Evolutionary conservation across 106 monocot species (phyloP).

Genomic region (Phalaenopsis aphrodite): DNA sequence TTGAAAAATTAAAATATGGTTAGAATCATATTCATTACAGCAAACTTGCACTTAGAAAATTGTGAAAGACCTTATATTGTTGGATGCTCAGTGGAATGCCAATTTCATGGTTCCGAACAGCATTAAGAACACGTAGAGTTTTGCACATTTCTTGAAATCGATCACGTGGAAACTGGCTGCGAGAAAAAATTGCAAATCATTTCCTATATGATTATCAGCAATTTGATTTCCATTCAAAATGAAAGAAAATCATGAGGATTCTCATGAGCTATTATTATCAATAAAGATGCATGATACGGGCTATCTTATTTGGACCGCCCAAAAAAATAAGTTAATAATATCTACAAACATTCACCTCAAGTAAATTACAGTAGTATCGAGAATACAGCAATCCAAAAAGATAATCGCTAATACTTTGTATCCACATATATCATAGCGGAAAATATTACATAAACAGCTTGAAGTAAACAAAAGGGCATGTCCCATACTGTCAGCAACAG

Average conservation of each 20-base stretch:
- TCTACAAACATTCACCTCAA: not conserved
- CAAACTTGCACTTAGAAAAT: not conserved
- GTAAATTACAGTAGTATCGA: not conserved
- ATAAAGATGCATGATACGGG: not conserved
- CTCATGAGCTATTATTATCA: not conserved
- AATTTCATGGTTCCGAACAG: slow-evolving; percentile 77
- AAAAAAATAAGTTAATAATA: not conserved
- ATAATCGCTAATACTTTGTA: not conserved
- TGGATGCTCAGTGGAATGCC: slow-evolving; percentile 92
- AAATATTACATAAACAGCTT: not conserved
- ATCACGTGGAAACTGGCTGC: slow-evolving; percentile 89
- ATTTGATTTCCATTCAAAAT: slow-evolving; percentile 18
- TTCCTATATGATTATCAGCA: slow-evolving; percentile 34
- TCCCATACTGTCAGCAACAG: not conserved
- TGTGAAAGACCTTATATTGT: slow-evolving; percentile 72
- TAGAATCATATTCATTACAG: slow-evolving; percentile 2
- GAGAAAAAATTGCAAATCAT: slow-evolving; percentile 67
- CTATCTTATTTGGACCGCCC: not conserved
- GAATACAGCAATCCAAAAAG: not conserved
- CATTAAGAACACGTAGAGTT: slow-evolving; percentile 79
- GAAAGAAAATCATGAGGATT: not conserved
- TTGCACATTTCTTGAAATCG: slow-evolving; percentile 97
- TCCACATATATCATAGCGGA: not conserved
- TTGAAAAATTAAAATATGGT: slow-evolving; percentile 7
- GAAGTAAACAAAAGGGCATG: not conserved